Evolutionary conservation across 257 asterid species (phyloP), one percentile per base, ranked within the genome.

Genomic region (Knoxia roxburghii): DNA sequence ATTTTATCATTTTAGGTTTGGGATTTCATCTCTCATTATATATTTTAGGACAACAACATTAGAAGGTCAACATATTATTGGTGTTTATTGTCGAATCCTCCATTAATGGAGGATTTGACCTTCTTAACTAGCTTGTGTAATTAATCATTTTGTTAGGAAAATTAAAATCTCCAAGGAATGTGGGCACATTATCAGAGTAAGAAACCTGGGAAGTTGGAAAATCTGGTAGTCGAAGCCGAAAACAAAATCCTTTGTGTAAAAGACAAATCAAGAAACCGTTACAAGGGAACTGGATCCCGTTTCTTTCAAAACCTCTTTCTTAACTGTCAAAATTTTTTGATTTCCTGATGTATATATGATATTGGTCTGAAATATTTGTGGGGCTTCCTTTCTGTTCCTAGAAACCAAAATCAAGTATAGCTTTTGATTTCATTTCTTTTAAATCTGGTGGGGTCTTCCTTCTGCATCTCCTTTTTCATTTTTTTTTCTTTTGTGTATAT

Each of bases 191-290:
- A n/a, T n/a, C 29, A 68, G 52, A 54, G 15, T 8, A 45, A 23
- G 48, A 52, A 11, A 56, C 24, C 45, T 4, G 62, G 64, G 15
- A 33, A 37, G 41, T 37, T 9, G 4, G 41, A 37, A 37, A 37
- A 3, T 37, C 41, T 37, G 41, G 41, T 37, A 37, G 41, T 3
- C n/a, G 9, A 37, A 37, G 41, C 48, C 1, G 29, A 7, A 18
- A 17, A n/a, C 59, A 35, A 41, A 41, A 1, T 73, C 48, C 67
- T 73, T 71, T 55, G 56, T 68, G 68, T 59, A 46, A 71, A 77
- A 72, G 82, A 67, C 79, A 79, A 75, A 72, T 50, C 74, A 80
- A 78, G 65, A 78, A 77, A 81, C 95, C 77, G 89, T 89, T 89
- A 53, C 63, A 33, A 69, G 23, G 32, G 23, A 55, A 48, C 37